Evolutionary conservation across 345 rosid species (phyloP).

Genomic region (Camelina neglecta): DNA sequence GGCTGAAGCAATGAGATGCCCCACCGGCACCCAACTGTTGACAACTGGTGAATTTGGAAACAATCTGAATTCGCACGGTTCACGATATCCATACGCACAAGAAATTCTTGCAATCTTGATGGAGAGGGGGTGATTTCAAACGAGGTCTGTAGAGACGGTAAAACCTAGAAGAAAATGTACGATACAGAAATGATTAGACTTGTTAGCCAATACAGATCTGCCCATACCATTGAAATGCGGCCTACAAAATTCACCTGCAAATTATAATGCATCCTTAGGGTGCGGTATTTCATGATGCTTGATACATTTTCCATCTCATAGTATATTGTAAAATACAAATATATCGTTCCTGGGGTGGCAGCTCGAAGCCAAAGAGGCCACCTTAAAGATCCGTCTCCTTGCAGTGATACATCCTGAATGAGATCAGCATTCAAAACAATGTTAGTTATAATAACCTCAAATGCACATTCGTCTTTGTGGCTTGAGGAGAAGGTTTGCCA

Average conservation of each 20-base stretch:
- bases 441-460: conserved; percentile 31
- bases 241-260: conserved; percentile 59
- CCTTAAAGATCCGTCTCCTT: conserved; percentile 59
- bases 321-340: conserved; percentile 70
- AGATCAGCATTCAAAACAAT: conserved; percentile 35
- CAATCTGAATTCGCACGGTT: conserved; percentile 73
- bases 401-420: conserved; percentile 66
- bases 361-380: conserved; percentile 99
- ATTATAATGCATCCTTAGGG: conserved; percentile 76
- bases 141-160: conserved; percentile 81
- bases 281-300: conserved; percentile 82
- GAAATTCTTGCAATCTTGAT: conserved; percentile 76
- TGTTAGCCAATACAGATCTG: conserved; percentile 30
- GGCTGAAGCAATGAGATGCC: conserved; percentile 82
- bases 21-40: conserved; percentile 80
- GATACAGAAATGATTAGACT: conserved; percentile 27
- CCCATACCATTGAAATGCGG: background rate
- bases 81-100: conserved; percentile 82
- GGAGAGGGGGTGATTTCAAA: conserved; percentile 80
- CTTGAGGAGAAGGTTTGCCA: conserved; percentile 31
- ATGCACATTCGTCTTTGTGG: conserved; percentile 28
- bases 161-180: conserved; percentile 54
- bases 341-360: conserved; percentile 78
- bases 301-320: conserved; percentile 83
- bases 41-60: conserved; percentile 82